Conservation (phyloP, 305 asterid genomes). For the Fraxinus floribunda region DNA sequence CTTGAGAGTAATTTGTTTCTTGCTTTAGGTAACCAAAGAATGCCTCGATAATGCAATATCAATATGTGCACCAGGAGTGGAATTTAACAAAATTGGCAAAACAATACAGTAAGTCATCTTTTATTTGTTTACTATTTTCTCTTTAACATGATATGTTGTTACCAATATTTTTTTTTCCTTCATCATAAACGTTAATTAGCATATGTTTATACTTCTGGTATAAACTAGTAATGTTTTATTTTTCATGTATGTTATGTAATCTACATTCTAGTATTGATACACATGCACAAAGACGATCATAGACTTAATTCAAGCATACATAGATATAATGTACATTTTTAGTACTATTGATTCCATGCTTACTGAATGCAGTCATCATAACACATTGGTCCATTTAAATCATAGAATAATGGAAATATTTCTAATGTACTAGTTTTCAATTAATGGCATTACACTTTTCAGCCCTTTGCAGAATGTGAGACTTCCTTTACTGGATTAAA, state of each 20-base stretch:
- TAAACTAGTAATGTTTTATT: not conserved
- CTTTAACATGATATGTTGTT: not conserved
- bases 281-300: not conserved
- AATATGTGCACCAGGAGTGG: slow-evolving; percentile 87
- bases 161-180: not conserved
- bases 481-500: slow-evolving; percentile 15
- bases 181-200: not conserved
- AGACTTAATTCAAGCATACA: not conserved
- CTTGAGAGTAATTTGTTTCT: slow-evolving; percentile 14
- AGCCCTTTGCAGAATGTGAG: not conserved
- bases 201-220: not conserved
- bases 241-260: not conserved
- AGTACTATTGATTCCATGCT: not conserved
- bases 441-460: slow-evolving; percentile 1
- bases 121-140: not conserved
- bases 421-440: not conserved
- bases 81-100: slow-evolving; percentile 77
- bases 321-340: not conserved
- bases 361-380: not conserved
- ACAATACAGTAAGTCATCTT: slow-evolving; percentile 72
- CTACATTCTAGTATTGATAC: not conserved
- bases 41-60: slow-evolving; percentile 83
- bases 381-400: slow-evolving; percentile 1
- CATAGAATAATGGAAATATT: not conserved
- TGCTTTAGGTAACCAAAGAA: slow-evolving; percentile 76